These are phyloP conservation scores for Decorospora gaudefroyi DNA, from an alignment of 2,329 filamentous ascomycete genomes.

Conservation along the genomic window DNA sequence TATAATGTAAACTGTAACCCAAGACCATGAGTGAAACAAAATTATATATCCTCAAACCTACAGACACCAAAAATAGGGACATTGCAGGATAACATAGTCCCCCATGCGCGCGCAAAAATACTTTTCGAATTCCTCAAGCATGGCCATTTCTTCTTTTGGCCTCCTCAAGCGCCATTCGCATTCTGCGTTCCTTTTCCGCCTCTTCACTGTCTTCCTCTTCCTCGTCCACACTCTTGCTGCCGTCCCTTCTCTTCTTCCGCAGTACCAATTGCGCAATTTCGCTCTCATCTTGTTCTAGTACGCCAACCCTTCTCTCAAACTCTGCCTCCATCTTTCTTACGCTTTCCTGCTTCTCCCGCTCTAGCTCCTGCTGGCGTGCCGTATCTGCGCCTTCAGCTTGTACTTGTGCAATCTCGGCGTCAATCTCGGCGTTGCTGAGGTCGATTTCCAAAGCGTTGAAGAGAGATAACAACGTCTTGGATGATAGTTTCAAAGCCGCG, in stretches of 20 bases:
- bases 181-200: slow-evolving; percentile 53
- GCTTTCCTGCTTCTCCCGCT: slow-evolving; percentile 38
- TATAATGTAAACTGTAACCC: too few species aligned
- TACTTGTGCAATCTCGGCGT: slow-evolving; percentile 59
- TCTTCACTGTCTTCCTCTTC: slow-evolving; percentile 34
- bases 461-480: slow-evolving; percentile 47
- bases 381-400: slow-evolving; percentile 51
- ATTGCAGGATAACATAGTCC: too few species aligned
- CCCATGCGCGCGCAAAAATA: too few species aligned
- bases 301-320: slow-evolving; percentile 48
- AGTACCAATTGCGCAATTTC: slow-evolving; percentile 36
- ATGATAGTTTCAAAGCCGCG: slow-evolving; percentile 45
- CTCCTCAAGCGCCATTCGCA: slow-evolving; percentile 57
- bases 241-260: slow-evolving; percentile 29
- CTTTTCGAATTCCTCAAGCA: too few species aligned
- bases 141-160: slow-evolving; percentile 59
- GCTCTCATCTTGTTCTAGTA: slow-evolving; percentile 42
- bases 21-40: neutral
- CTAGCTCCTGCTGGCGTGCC: slow-evolving; percentile 49
- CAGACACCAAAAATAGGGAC: too few species aligned
- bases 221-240: slow-evolving; percentile 9
- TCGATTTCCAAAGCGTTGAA: slow-evolving; percentile 56
- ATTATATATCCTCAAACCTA: too few species aligned
- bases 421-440: slow-evolving; percentile 58
- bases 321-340: slow-evolving; percentile 43